Evolutionary conservation across 2,329 filamentous ascomycete species (phyloP), one percentile per base, ranked within the genome.

Genomic region (Meredithiella fracta): DNA sequence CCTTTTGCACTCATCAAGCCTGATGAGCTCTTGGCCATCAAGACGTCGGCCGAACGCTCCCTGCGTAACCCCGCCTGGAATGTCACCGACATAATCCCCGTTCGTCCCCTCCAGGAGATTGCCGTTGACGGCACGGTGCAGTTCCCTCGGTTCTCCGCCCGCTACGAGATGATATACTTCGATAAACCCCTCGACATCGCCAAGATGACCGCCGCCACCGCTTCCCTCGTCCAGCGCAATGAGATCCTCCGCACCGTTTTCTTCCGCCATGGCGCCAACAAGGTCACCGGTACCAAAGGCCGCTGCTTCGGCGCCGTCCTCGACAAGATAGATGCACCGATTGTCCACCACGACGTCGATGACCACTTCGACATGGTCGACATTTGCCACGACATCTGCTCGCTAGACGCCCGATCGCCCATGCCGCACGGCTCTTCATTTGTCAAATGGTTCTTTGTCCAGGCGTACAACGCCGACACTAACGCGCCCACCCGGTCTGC

Each of bases 191-290:
- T 83, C 11, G 68, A 82, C 53, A 62, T 70, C 14, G 65, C 69
- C 9, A 70, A 71, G 11, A 70, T 82, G 23, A 67, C 74, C 31
- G 59, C 66, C 17, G 71, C 72, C 51, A 80, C 77, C 60, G 70
- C 72, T 51, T 68, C 78, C 34, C 73, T 85, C 2, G 75, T 85
- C 1, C 66, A 72, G 2, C 70, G 70, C 6, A 80, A 83, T 63
- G 80, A 84, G 61, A 80, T 85, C 23, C 68, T 85, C 2, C 76
- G 80, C 3, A 85, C 81, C 0, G 76, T 84, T 3, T 85, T 85
- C 60, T 71, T 83, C 14, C 69, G 73, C 56, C 51, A 54, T 23
- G 54, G 26, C 23, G 44, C 54, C 15, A 26, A 44, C 15, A 47
- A 11, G 15, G 68, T 72, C 57, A 14, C 29, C 8, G 42, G 37